Evolutionary conservation across 345 rosid species (phyloP).

Genomic region (Populus alba): DNA sequence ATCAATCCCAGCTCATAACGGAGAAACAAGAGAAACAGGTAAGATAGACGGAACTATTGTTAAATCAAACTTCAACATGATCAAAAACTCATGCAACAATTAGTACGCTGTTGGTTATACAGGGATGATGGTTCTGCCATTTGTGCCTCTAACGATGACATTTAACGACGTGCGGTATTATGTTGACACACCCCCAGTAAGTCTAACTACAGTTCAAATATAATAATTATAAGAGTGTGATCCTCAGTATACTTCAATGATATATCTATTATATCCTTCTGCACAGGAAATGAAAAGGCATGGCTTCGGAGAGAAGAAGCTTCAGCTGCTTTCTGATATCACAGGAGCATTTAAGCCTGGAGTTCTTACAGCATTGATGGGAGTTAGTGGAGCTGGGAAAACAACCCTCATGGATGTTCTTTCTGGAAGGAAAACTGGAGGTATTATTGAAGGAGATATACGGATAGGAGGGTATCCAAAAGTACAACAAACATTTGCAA

Average conservation of each 20-base stretch:
- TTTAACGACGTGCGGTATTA: slow-evolving; percentile 60
- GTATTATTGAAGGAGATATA: slow-evolving; percentile 69
- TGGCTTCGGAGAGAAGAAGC: slow-evolving; percentile 44
- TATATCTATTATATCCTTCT: neutral
- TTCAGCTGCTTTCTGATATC: slow-evolving; percentile 60
- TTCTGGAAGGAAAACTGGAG: slow-evolving; percentile 77
- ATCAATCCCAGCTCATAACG: no score
- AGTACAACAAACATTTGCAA: slow-evolving; percentile 72
- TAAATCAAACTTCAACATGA: no score
- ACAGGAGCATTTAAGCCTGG: slow-evolving; percentile 75
- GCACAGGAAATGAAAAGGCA: slow-evolving; percentile 54
- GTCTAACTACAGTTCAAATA: neutral
- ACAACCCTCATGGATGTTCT: slow-evolving; percentile 86
- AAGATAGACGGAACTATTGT: no score
- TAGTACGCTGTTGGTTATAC: neutral
- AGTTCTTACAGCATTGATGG: slow-evolving; percentile 77
- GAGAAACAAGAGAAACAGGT: no score
- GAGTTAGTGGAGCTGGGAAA: slow-evolving; percentile 88
- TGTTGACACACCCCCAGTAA: slow-evolving; percentile 66
- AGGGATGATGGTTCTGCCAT: slow-evolving; percentile 70
- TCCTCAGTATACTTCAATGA: neutral
- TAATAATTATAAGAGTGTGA: no score
- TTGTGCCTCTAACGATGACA: slow-evolving; percentile 50
- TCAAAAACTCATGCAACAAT: no score
- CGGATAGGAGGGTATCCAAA: slow-evolving; percentile 64